Percentiles rank a stretch among this genome's conserved stretches.
phyloP scores from a whole-genome alignment of 139 green algal species.

The Volvox reticuliferus region DNA sequence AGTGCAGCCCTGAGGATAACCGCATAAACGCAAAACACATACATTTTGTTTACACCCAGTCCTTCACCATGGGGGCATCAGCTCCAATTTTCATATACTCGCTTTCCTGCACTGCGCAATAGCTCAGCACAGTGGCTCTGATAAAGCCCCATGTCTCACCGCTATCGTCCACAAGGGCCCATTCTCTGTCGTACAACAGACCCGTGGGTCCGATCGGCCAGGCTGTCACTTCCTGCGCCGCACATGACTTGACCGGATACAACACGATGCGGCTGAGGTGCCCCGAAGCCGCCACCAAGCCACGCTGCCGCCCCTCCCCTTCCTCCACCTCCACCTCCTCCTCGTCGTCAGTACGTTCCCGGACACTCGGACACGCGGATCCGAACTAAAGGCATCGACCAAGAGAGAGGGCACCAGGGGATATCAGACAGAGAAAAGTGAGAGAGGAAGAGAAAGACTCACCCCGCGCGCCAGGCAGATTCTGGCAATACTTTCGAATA shows the following conservation, averaged over 20 bases:
- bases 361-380: neutral
- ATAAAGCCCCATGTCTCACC: neutral
- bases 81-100: no score
- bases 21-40: no score
- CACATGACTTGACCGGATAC: conserved; percentile 95
- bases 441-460: neutral
- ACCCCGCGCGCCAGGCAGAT: conserved; percentile 23
- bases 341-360: neutral
- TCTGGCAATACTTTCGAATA: conserved; percentile 17
- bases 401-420: no score
- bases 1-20: no score
- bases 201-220: conserved; percentile 79
- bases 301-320: no score
- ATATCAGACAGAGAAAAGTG: no score
- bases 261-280: conserved; percentile 73
- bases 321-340: no score
- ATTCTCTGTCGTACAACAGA: conserved; percentile 89
- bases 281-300: neutral
- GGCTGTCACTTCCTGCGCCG: conserved; percentile 53
- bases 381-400: no score
- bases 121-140: no score
- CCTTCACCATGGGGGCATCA: no score
- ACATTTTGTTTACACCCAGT: no score
- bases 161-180: conserved; percentile 79
- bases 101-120: no score